Evolutionary conservation across 2,329 filamentous ascomycete genomes (phyloP), one percentile per base, ranked within the genome.

Genomic region (Alternaria longipes): DNA sequence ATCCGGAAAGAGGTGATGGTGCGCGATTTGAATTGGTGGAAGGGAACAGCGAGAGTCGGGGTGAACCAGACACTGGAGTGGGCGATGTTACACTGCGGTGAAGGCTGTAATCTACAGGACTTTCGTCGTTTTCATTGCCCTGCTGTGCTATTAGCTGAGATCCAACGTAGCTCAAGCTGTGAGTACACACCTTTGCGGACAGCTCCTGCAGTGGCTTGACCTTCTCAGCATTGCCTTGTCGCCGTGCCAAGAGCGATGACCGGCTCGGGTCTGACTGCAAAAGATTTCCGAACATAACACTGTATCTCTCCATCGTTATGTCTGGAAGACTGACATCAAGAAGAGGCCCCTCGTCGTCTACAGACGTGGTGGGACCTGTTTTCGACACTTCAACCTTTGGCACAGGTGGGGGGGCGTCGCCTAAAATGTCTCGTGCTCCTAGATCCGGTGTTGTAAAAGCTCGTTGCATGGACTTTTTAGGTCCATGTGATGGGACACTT

Each of bases 201-300:
- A 78, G 66, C 45, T 70, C 72, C 18, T 72, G 73, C 20, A 78
- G 57, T 22, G 75, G 74, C 54, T 77, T 79, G 49, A 74, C 57
- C 54, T 69, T 75, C 18, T 79, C 76, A 24, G 68, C 45, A 54
- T 74, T 76, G 22, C 71, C 74, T 58, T 80, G 77, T 20, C 79
- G 72, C 57, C 79, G 69, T 28, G 68, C 69, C 18, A 79, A 61
- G 5, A 80, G 69, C 8, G 75, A 76, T 12, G 53, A 59, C 8
- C 67, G 68, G 34, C 60, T 70, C 12, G 67, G 56, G 14, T 68
- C 68, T 8, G 72, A 71, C 62, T 87, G 85, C 26, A 97, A 81
- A 7, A 97, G 83, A 38, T 86, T 87, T 56, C 90, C 88, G 74
- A 98, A 97, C 94, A 97, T 97, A 66, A 97, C 87, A 69, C 93